Percentiles rank a stretch among this genome's conserved stretches.
phyloP scores from a whole-genome alignment of 345 rosid genomes.

The Citrus hindsii region DNA sequence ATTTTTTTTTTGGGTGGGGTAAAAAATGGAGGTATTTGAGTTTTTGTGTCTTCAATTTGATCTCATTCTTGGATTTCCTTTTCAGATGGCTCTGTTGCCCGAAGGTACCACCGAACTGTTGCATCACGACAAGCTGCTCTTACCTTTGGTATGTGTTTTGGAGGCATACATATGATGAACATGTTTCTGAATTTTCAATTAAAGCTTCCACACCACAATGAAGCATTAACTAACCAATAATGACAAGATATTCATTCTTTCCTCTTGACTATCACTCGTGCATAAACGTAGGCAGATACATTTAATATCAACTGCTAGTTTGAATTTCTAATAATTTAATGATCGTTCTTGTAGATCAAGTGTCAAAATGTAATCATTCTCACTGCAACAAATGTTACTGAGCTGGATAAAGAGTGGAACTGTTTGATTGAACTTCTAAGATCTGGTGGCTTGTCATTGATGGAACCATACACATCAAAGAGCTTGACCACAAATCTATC shows the following conservation, averaged over 20 bases:
- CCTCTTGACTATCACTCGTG: neutral
- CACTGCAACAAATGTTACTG: slow-evolving; percentile 65
- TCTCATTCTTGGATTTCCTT: slow-evolving; percentile 17
- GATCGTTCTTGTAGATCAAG: slow-evolving; percentile 57
- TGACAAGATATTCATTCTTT: neutral
- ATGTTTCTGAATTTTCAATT: neutral
- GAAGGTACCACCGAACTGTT: slow-evolving; percentile 91
- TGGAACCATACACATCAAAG: slow-evolving; percentile 55
- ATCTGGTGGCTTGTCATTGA: slow-evolving; percentile 41
- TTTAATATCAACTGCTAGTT: neutral
- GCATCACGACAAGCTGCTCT: slow-evolving; percentile 79
- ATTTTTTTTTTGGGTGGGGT: neutral
- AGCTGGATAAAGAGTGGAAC: slow-evolving; percentile 80
- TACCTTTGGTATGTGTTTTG: slow-evolving; percentile 73
- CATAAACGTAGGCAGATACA: neutral
- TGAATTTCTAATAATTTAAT: neutral
- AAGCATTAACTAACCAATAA: neutral
- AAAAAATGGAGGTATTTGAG: neutral
- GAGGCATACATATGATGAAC: slow-evolving; percentile 5
- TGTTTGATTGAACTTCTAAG: slow-evolving; percentile 63
- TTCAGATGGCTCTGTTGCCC: slow-evolving; percentile 95
- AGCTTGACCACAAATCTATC: slow-evolving; percentile 47
- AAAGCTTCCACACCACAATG: neutral
- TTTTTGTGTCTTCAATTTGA: slow-evolving; percentile 9
- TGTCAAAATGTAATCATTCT: slow-evolving; percentile 76